Evolutionary conservation across 2,329 filamentous ascomycete genomes (phyloP).

Genomic region (Pseudonectria foliicola): DNA sequence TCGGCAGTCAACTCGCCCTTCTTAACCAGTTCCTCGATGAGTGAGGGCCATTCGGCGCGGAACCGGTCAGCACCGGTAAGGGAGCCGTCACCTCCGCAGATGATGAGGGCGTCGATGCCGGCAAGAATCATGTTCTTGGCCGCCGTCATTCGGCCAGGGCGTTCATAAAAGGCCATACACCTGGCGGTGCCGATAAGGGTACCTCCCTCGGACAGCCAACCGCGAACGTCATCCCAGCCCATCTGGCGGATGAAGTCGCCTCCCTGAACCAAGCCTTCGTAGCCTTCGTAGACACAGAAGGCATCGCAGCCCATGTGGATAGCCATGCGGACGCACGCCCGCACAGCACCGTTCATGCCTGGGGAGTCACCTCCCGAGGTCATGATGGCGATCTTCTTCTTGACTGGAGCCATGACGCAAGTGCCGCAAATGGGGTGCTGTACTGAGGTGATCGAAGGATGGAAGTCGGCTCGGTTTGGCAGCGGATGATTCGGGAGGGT

Average conservation of each 20-base stretch:
- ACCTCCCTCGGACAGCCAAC: conserved; percentile 88
- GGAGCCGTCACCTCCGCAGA: conserved; percentile 94
- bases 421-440: conserved; percentile 9
- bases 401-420: conserved; percentile 37
- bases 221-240: conserved; percentile 88
- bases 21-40: conserved; percentile 76
- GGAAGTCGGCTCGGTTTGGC: conserved; percentile 5
- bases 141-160: conserved; percentile 71
- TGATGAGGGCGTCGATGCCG: conserved; percentile 92
- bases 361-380: conserved; percentile 92
- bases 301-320: conserved; percentile 77
- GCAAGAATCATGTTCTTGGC: conserved; percentile 92
- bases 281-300: conserved; percentile 84
- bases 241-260: conserved; percentile 82
- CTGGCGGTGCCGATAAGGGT: conserved; percentile 94
- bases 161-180: conserved; percentile 87
- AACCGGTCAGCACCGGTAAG: conserved; percentile 94
- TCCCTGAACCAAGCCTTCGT: conserved; percentile 88
- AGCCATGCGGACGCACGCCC: conserved; percentile 85
- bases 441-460: no score
- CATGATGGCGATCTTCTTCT: conserved; percentile 78
- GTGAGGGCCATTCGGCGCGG: conserved; percentile 81
- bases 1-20: conserved; percentile 62
- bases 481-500: conserved; percentile 20
- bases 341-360: conserved; percentile 88